Evolutionary conservation across 805 yeast genomes (phyloP).

Genomic region (Wickerhamomyces canadensis): DNA sequence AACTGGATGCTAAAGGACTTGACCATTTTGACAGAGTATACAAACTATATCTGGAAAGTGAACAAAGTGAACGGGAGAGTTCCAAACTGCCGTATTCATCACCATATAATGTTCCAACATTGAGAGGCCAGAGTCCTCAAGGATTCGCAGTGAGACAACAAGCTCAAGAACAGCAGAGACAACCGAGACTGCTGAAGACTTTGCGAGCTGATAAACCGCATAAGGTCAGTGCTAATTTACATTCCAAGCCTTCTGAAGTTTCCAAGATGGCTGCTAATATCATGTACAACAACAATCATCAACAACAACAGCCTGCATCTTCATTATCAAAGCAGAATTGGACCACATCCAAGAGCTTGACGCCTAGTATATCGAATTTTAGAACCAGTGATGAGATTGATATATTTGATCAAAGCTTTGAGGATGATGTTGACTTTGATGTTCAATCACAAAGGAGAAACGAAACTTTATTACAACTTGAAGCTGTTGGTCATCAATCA

Average conservation of each 20-base stretch:
- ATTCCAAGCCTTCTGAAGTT: constrained; percentile 13
- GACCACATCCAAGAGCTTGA: constrained; percentile 20
- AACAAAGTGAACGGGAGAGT: constrained; percentile 1
- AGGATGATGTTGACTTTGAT: constrained; percentile 19
- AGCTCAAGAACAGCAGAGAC: constrained; percentile 10
- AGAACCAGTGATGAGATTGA: constrained; percentile 14
- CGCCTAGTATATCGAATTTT: neutral
- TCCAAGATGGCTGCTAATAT: constrained; percentile 25
- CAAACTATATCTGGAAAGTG: constrained; percentile 13
- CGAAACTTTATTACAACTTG: constrained; percentile 22
- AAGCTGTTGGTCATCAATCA: constrained; percentile 19
- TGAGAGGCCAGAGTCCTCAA: constrained; percentile 21
- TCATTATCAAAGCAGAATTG: constrained; percentile 10
- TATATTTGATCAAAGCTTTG: constrained; percentile 21
- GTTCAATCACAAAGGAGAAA: constrained; percentile 15
- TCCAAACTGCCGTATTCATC: constrained; percentile 2
- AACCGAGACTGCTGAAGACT: constrained; percentile 28
- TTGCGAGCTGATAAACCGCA: constrained; percentile 24
- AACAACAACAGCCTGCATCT: neutral
- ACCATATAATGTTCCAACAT: constrained; percentile 18
- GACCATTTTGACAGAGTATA: constrained; percentile 35
- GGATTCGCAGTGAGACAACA: constrained; percentile 20
- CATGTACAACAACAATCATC: constrained; percentile 3
- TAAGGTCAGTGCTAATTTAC: constrained; percentile 10
- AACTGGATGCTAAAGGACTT: constrained; percentile 19